These are phyloP conservation scores for Apophysomyces variabilis DNA, from an alignment of 371 early-diverging fungal species.

Conservation along the genomic window DNA sequence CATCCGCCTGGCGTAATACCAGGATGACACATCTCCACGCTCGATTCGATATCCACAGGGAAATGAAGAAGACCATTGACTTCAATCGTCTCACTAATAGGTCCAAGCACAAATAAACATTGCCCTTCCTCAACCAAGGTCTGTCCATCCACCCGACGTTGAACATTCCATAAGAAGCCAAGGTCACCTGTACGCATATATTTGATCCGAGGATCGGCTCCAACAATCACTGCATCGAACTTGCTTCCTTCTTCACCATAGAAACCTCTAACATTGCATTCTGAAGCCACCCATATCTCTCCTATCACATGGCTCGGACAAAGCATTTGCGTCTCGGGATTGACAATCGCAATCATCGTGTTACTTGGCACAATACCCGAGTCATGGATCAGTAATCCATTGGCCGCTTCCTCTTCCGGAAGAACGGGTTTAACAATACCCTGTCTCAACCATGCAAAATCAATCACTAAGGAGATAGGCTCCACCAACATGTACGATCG, in stretches of 20 bases:
- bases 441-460: conserved; percentile 65
- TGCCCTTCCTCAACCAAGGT: conserved; percentile 64
- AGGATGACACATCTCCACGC: conserved; percentile 68
- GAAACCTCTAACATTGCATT: conserved; percentile 60
- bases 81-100: conserved; percentile 71
- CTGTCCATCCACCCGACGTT: conserved; percentile 42
- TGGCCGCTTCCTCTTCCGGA: conserved; percentile 55
- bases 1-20: conserved; percentile 58
- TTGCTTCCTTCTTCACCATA: conserved; percentile 28
- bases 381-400: conserved; percentile 71
- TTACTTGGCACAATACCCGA: conserved; percentile 79
- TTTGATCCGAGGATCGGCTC: conserved; percentile 64
- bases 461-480: conserved; percentile 68
- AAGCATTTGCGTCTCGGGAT: conserved; percentile 69
- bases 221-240: conserved; percentile 61
- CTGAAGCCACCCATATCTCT: conserved; percentile 87
- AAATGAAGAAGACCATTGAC: conserved; percentile 77
- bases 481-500: conserved; percentile 79
- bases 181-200: conserved; percentile 87
- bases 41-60: conserved; percentile 73
- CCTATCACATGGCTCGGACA: conserved; percentile 78
- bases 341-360: conserved; percentile 86
- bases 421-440: conserved; percentile 66
- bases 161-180: conserved; percentile 79
- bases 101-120: conserved; percentile 79